phyloP scores from a whole-genome alignment of 1,139 yeast genomes.

The Waltiozyma sp. region DNA sequence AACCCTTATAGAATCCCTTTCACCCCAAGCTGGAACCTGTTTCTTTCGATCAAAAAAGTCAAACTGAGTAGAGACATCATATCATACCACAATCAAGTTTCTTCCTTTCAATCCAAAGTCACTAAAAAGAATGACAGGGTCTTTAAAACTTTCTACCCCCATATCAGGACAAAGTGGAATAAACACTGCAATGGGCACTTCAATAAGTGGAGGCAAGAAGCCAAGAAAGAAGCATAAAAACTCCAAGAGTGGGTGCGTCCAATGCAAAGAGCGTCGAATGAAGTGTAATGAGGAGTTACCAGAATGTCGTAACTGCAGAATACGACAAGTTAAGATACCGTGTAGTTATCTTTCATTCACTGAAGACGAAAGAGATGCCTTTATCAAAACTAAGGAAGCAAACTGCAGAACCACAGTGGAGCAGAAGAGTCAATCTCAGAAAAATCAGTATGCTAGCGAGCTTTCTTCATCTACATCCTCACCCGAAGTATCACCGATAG shows the following conservation, averaged over 20 bases:
- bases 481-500: too few species aligned
- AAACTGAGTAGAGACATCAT: too few species aligned
- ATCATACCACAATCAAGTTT: too few species aligned
- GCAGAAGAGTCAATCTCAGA: background rate
- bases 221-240: background rate
- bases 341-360: conserved; percentile 1
- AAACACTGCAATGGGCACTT: too few species aligned
- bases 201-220: background rate
- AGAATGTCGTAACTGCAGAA: background rate
- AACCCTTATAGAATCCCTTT: too few species aligned
- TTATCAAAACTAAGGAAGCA: background rate
- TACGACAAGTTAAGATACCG: background rate
- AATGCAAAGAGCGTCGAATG: background rate
- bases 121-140: too few species aligned
- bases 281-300: background rate
- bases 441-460: too few species aligned
- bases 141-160: too few species aligned
- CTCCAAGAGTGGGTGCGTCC: background rate
- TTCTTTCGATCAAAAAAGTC: too few species aligned
- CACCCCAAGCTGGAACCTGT: too few species aligned
- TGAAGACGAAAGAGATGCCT: background rate
- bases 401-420: background rate
- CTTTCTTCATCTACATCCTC: background rate
- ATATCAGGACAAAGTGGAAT: too few species aligned
- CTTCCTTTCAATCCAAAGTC: too few species aligned